Conservation (phyloP, 2,329 filamentous ascomycete genomes). For the Graphilbum fragrans region DNA sequence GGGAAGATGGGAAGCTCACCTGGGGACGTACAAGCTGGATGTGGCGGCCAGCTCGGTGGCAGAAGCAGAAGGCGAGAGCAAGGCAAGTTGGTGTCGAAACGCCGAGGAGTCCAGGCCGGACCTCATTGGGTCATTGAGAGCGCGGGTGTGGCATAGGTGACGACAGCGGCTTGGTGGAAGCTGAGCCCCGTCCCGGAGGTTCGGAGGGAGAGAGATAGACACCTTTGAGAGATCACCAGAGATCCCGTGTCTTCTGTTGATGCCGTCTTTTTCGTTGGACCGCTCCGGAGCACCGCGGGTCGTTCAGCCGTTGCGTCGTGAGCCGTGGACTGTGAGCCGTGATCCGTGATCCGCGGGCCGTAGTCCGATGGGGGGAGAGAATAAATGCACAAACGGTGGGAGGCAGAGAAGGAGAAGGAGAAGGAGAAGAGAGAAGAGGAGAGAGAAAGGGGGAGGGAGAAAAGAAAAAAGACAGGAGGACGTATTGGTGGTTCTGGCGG, state of each 20-base stretch:
- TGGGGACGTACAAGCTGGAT: conserved; percentile 28
- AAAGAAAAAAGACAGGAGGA: not conserved
- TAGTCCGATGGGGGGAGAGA: no score
- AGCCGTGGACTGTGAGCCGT: no score
- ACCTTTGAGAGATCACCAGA: no score
- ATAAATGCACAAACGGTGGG: no score
- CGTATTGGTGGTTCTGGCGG: no score
- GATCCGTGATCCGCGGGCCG: no score
- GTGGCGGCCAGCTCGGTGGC: conserved; percentile 31
- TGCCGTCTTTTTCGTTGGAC: no score
- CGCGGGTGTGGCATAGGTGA: conserved; percentile 12
- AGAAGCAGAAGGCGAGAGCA: conserved; percentile 23
- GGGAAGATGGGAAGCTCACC: conserved; percentile 20
- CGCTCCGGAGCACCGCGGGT: no score
- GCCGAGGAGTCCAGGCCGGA: conserved; percentile 27
- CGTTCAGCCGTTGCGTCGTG: no score
- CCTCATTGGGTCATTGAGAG: conserved; percentile 32
- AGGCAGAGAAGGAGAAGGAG: not conserved
- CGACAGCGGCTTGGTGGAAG: not conserved
- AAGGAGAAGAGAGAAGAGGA: not conserved
- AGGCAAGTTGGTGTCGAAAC: conserved; percentile 27
- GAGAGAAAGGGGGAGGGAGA: not conserved
- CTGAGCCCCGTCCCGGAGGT: conserved; percentile 12
- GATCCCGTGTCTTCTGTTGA: no score
- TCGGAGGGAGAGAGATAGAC: not conserved